Evolutionary conservation across 2,329 filamentous ascomycete genomes (phyloP), one percentile per base, ranked within the genome.

Genomic region (Cladophialophora bantiana): DNA sequence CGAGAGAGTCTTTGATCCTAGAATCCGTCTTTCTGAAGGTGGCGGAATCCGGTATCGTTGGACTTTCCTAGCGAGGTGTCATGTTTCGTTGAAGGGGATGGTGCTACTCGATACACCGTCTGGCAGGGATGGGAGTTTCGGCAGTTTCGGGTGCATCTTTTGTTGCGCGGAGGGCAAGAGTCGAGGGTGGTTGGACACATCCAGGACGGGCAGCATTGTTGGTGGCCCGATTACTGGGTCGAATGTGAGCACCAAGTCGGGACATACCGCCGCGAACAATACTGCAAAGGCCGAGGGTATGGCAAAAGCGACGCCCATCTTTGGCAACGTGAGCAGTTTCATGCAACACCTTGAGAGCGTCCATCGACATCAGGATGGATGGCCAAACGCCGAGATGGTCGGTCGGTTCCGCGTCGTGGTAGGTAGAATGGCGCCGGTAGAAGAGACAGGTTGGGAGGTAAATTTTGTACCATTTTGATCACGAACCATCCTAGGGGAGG

Each of bases 61-160:
- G 80, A 70, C 75, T 6, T 84, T 84, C 65, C 75, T 84, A 2
- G 82, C 82, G 9, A 83, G 83, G 69, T 78, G 74, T 20, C 82
- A 84, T 71, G 75, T 82, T 10, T 66, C 76, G 2, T 72, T 77
- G 64, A 78, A 77, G 54, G 66, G 64, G 2, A 61, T 64, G 59
- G 59, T 66, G 7, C 63, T 59, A 1, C 31, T 13, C 12, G 75
- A 76, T 20, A 72, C 74, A 0, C 58, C 69, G 13, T 50, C 71
- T 66, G 62, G 54, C 32, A 45, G 59, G 31, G 64, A 64, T n/a
- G 73, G 72, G n/a, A 66, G 59, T 7, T 67, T 72, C 48, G 72
- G 72, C 6, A 75, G 71, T 3, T 83, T 78, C 70, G 81, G 79
- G 26, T 84, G 83, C 69, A 76, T 83, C 31, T 84, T 83, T 68